These are phyloP conservation scores for Daphne laureola DNA, from an alignment of 441 rosid genomes.

Conservation along the genomic window DNA sequence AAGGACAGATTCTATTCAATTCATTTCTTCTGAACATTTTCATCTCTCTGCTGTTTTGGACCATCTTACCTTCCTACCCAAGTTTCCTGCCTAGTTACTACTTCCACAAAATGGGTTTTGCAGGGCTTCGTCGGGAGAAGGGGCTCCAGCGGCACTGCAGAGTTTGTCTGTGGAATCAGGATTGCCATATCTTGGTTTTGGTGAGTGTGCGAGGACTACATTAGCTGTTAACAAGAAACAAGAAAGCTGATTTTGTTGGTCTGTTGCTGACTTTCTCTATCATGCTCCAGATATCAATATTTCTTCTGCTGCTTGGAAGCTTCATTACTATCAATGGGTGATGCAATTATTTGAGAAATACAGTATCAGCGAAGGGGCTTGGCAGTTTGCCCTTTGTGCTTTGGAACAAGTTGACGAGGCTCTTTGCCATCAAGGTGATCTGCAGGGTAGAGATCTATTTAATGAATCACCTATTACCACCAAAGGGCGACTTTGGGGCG, in stretches of 20 bases:
- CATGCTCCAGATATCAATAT: conserved; percentile 39
- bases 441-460: conserved; percentile 25
- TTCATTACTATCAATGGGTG: conserved; percentile 96
- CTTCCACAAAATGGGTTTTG: conserved; percentile 7
- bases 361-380: conserved; percentile 85
- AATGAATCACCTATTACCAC: conserved; percentile 48
- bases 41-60: too few species aligned
- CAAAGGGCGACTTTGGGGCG: conserved; percentile 94
- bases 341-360: conserved; percentile 97
- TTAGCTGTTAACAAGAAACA: not conserved
- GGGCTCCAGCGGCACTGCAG: conserved; percentile 75
- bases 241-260: conserved; percentile 8
- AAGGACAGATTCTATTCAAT: too few species aligned
- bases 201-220: conserved; percentile 34
- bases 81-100: too few species aligned
- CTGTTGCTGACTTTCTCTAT: conserved; percentile 12
- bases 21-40: too few species aligned
- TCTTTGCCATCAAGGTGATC: conserved; percentile 34
- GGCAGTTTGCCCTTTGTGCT: conserved; percentile 95
- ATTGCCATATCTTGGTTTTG: conserved; percentile 46
- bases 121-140: conserved; percentile 94
- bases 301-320: conserved; percentile 76
- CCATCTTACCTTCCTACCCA: too few species aligned
- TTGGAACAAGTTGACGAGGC: conserved; percentile 99
- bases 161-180: conserved; percentile 65